Conservation (phyloP, 257 asterid genomes). For the Solanum pinnatisectum region DNA sequence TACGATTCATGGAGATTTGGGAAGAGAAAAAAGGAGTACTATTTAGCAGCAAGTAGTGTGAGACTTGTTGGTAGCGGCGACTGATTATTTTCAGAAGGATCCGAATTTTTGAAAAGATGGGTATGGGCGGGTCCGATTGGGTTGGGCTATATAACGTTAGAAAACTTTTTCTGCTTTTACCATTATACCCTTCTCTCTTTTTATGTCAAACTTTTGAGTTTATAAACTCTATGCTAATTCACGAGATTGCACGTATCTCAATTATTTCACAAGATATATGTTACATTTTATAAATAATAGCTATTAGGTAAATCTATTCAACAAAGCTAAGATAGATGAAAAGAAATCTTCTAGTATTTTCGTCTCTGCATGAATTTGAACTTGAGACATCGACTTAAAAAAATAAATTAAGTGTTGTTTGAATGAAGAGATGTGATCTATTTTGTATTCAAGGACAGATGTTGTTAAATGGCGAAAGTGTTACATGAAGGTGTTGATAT, state of each 20-base stretch:
- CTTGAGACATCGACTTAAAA: neutral
- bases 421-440: neutral
- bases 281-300: neutral
- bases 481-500: neutral
- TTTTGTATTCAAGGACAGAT: neutral
- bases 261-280: too few species aligned
- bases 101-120: constrained; percentile 50
- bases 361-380: fast-evolving
- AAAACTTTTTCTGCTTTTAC: constrained; percentile 9
- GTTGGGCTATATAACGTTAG: constrained; percentile 16
- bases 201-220: neutral
- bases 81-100: constrained; percentile 19
- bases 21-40: constrained; percentile 4
- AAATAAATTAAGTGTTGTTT: neutral
- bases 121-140: constrained; percentile 23
- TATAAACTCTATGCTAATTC: neutral
- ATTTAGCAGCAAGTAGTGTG: neutral
- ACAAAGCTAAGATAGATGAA: fast-evolving
- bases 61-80: constrained; percentile 2
- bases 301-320: neutral
- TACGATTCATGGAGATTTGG: constrained; percentile 33
- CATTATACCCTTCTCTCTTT: constrained; percentile 8
- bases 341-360: neutral
- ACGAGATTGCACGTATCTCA: too few species aligned
- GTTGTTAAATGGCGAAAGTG: neutral